These are phyloP conservation scores for Megacollybia marginata DNA, from an alignment of 768 basidiomycete genomes.

Conservation along the genomic window DNA sequence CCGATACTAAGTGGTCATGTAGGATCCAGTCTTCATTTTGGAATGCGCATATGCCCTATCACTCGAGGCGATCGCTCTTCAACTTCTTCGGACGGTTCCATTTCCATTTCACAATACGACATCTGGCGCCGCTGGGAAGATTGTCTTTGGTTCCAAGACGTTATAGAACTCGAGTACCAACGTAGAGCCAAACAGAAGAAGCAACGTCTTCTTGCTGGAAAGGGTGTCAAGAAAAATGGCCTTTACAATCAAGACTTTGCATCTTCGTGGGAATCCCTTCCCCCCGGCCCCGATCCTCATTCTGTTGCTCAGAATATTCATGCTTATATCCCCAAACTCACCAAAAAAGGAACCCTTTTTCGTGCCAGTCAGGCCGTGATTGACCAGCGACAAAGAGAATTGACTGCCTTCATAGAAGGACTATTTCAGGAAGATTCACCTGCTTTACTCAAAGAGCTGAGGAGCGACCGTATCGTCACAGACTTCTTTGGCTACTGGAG, in stretches of 20 bases:
- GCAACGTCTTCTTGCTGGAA: conserved; percentile 58
- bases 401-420: conserved; percentile 48
- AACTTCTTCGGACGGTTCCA: conserved; percentile 26
- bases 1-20: background rate
- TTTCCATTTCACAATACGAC: conserved; percentile 45
- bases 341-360: conserved; percentile 69
- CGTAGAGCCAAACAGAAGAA: conserved; percentile 62
- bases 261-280: conserved; percentile 80
- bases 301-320: conserved; percentile 69
- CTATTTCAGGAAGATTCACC: conserved; percentile 59
- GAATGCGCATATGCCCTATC: conserved; percentile 52
- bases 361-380: conserved; percentile 60
- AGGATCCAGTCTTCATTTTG: conserved; percentile 54
- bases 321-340: conserved; percentile 54
- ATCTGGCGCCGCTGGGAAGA: conserved; percentile 82
- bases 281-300: conserved; percentile 74
- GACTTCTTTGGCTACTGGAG: conserved; percentile 82
- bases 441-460: conserved; percentile 57
- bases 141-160: conserved; percentile 68
- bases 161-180: conserved; percentile 58
- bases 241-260: conserved; percentile 66
- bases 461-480: conserved; percentile 46
- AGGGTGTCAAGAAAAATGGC: conserved; percentile 69
- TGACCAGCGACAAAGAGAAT: conserved; percentile 54
- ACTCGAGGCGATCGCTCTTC: conserved; percentile 29